phyloP scores from a whole-genome alignment of 2,329 filamentous ascomycete species.

The Verticillium isaacii region DNA sequence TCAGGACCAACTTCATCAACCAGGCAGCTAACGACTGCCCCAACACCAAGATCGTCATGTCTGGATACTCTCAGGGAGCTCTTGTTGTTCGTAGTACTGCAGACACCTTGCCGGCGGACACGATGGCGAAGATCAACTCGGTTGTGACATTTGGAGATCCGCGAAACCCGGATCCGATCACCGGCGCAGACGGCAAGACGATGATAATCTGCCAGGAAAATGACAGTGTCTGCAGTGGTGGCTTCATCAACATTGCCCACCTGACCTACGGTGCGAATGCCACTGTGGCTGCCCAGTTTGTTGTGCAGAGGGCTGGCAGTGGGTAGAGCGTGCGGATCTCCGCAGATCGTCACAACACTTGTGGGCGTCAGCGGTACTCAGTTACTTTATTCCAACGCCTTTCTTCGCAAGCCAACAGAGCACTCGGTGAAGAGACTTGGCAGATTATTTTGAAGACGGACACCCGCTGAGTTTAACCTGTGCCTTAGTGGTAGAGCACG shows the following conservation, averaged over 20 bases:
- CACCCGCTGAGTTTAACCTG: too few relatives aligned
- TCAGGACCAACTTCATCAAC: constrained; percentile 26
- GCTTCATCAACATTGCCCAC: constrained; percentile 20
- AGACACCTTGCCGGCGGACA: constrained; percentile 12
- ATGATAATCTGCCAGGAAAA: constrained; percentile 17
- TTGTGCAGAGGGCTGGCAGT: constrained; percentile 3
- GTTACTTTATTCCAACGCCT: too few relatives aligned
- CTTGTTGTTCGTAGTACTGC: constrained; percentile 20
- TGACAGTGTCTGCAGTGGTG: constrained; percentile 21
- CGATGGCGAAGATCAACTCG: constrained; percentile 19
- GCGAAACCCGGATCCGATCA: constrained; percentile 12
- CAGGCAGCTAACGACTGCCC: constrained; percentile 22
- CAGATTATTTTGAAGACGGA: too few relatives aligned
- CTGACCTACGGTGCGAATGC: constrained; percentile 21
- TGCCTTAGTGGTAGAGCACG: too few relatives aligned
- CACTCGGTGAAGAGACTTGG: too few relatives aligned
- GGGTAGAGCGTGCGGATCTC: background rate
- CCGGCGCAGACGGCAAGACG: constrained; percentile 12
- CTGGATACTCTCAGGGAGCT: constrained; percentile 23
- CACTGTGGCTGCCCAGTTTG: constrained; percentile 15
- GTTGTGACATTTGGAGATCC: constrained; percentile 25
- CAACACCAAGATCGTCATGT: constrained; percentile 16
- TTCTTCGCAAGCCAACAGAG: too few relatives aligned
- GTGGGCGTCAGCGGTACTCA: too few relatives aligned
- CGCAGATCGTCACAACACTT: too few relatives aligned